Percentiles rank a stretch among this genome's conserved stretches.
phyloP scores from a whole-genome alignment of 1,284 basidiomycete genomes.

The Papiliotrema fonsecae region DNA sequence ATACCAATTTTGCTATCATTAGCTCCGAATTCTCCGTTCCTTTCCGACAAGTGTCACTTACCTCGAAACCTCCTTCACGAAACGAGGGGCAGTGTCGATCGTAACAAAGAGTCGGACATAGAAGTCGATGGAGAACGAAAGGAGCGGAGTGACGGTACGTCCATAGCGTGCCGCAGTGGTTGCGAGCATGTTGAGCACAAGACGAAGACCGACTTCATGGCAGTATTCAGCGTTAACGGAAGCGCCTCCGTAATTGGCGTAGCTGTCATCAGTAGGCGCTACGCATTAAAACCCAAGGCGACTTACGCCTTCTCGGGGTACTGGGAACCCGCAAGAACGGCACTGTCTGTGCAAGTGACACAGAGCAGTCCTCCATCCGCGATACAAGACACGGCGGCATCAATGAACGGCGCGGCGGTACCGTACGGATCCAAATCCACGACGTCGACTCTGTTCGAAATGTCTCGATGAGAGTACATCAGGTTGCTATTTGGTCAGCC shows the following conservation, averaged over 20 bases:
- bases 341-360: slow-evolving; percentile 93
- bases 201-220: slow-evolving; percentile 85
- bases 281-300: not conserved
- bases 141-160: slow-evolving; percentile 81
- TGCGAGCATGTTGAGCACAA: slow-evolving; percentile 80
- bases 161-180: slow-evolving; percentile 88
- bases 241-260: slow-evolving; percentile 92
- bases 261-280: slow-evolving; percentile 53
- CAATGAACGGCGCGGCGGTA: slow-evolving; percentile 93
- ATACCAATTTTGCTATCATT: slow-evolving; percentile 53
- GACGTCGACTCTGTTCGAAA: slow-evolving; percentile 74
- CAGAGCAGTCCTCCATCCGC: slow-evolving; percentile 86
- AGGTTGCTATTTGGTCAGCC: slow-evolving; percentile 56
- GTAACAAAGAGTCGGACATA: slow-evolving; percentile 91
- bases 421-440: slow-evolving; percentile 98
- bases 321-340: slow-evolving; percentile 88
- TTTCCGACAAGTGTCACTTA: too few species aligned
- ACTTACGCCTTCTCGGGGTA: slow-evolving; percentile 92
- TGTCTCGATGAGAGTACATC: slow-evolving; percentile 81
- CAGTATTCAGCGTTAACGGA: slow-evolving; percentile 87
- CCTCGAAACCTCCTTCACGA: slow-evolving; percentile 80
- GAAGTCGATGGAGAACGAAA: slow-evolving; percentile 95
- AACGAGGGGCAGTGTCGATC: slow-evolving; percentile 67
- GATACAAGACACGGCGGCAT: slow-evolving; percentile 89
- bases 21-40: not conserved